These are phyloP conservation scores for Pseudocercospora vitis DNA, from an alignment of 2,329 filamentous ascomycete genomes.

Conservation along the genomic window DNA sequence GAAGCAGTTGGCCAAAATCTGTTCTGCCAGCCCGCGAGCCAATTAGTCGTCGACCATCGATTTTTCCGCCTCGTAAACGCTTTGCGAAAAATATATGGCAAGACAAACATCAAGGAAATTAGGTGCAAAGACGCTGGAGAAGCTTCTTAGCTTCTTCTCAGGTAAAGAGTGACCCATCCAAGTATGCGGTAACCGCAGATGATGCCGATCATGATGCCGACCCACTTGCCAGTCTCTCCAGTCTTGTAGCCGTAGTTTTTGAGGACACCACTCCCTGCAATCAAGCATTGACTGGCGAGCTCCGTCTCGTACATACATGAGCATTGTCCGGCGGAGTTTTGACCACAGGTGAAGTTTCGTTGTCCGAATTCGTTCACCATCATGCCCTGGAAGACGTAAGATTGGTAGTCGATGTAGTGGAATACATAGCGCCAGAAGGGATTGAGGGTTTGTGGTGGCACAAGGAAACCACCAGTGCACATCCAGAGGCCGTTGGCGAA, in stretches of 20 bases:
- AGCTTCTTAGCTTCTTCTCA: constrained; percentile 33
- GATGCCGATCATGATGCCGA: constrained; percentile 76
- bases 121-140: constrained; percentile 8
- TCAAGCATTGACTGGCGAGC: constrained; percentile 64
- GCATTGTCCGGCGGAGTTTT: constrained; percentile 47
- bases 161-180: constrained; percentile 62
- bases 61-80: neutral
- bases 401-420: constrained; percentile 82
- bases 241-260: constrained; percentile 67
- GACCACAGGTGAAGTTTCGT: constrained; percentile 62
- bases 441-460: constrained; percentile 69
- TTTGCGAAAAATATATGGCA: neutral
- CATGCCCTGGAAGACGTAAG: constrained; percentile 84
- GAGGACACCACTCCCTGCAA: constrained; percentile 70
- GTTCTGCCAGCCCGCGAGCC: neutral
- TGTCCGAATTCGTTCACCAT: constrained; percentile 79
- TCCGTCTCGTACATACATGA: constrained; percentile 70
- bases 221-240: constrained; percentile 64
- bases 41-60: neutral
- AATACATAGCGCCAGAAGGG: constrained; percentile 82
- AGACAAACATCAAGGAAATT: constrained; percentile 3
- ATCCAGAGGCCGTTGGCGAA: constrained; percentile 89
- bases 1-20: neutral
- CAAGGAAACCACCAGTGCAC: constrained; percentile 78
- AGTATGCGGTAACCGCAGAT: constrained; percentile 70